Conservation (phyloP, 352 stramenopile genomes). For the Pythium graminicola region DNA sequence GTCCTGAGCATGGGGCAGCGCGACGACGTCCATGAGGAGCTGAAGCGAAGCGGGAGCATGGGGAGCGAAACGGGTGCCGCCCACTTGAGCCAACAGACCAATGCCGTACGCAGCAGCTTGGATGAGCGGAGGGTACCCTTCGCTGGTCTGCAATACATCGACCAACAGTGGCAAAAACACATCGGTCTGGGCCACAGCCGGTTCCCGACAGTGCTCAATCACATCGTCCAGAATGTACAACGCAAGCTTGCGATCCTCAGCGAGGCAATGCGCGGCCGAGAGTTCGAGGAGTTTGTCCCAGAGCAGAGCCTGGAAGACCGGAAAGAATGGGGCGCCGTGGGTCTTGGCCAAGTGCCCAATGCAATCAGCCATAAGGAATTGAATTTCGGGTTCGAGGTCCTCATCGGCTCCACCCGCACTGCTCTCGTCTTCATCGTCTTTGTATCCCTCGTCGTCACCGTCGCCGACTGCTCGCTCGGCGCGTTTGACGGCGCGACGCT, state of each 20-base stretch:
- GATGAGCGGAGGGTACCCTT: constrained; percentile 47
- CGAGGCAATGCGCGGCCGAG: constrained; percentile 51
- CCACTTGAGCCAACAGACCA: constrained; percentile 53
- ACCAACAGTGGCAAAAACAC: constrained; percentile 63
- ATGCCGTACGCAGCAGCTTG: constrained; percentile 75
- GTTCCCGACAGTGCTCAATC: constrained; percentile 59
- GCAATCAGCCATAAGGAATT: constrained; percentile 75
- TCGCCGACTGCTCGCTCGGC: constrained; percentile 32
- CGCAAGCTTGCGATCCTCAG: constrained; percentile 75
- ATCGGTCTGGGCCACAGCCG: constrained; percentile 45
- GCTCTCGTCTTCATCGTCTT: constrained; percentile 26
- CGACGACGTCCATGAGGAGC: constrained; percentile 54
- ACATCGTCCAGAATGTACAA: constrained; percentile 86
- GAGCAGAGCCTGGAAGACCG: constrained; percentile 62
- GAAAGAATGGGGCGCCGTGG: constrained; percentile 60
- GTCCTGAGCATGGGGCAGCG: constrained; percentile 40
- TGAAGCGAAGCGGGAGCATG: constrained; percentile 46
- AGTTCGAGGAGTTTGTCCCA: constrained; percentile 78
- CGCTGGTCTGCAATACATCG: constrained; percentile 53
- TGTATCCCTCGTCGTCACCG: constrained; percentile 25
- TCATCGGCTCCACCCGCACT: constrained; percentile 37
- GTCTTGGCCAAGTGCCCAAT: constrained; percentile 69
- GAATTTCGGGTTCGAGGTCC: constrained; percentile 59
- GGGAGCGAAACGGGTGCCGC: constrained; percentile 40
- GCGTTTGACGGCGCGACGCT: constrained; percentile 57